Evolutionary conservation across 345 rosid species (phyloP).

Genomic region (Syzygium jambos): DNA sequence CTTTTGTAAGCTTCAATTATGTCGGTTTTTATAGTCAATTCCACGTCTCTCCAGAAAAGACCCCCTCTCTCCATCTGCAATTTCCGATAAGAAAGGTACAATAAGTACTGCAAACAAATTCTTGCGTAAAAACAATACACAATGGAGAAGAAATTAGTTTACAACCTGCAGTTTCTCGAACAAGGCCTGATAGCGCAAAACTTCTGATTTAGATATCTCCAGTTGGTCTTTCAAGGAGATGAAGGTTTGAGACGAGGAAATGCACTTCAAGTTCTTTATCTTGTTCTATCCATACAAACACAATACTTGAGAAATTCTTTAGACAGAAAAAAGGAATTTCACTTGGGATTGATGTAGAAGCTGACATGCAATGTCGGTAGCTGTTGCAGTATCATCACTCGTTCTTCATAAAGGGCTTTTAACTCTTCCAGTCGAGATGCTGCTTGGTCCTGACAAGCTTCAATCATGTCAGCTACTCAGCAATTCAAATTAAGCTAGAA

Average conservation of each 20-base stretch:
- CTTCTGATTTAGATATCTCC: constrained; percentile 65
- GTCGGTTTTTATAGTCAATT: constrained; percentile 66
- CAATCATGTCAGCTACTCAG: constrained; percentile 5
- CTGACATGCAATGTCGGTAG: constrained; percentile 61
- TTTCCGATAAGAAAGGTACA: constrained; percentile 4
- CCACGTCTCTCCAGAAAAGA: constrained; percentile 79
- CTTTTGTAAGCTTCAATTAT: constrained; percentile 67
- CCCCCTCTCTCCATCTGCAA: constrained; percentile 82
- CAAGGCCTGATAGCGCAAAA: constrained; percentile 51
- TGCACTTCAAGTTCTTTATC: constrained; percentile 55
- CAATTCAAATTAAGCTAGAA: constrained; percentile 2
- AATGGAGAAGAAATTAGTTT: constrained; percentile 40
- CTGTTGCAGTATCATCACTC: constrained; percentile 54
- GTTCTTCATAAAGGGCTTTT: constrained; percentile 64
- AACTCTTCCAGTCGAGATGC: constrained; percentile 59
- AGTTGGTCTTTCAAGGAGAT: constrained; percentile 62
- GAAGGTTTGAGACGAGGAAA: constrained; percentile 61
- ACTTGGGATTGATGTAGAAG: neutral
- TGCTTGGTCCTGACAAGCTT: constrained; percentile 58
- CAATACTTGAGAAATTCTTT: constrained; percentile 4
- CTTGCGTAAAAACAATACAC: constrained; percentile 7
- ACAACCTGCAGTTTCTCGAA: constrained; percentile 96
- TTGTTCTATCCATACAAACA: constrained; percentile 45
- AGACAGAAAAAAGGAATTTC: neutral
- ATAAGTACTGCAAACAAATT: constrained; percentile 23